Evolutionary conservation across 108 stramenopile species (phyloP).

Genomic region (Cyclotella baltica): DNA sequence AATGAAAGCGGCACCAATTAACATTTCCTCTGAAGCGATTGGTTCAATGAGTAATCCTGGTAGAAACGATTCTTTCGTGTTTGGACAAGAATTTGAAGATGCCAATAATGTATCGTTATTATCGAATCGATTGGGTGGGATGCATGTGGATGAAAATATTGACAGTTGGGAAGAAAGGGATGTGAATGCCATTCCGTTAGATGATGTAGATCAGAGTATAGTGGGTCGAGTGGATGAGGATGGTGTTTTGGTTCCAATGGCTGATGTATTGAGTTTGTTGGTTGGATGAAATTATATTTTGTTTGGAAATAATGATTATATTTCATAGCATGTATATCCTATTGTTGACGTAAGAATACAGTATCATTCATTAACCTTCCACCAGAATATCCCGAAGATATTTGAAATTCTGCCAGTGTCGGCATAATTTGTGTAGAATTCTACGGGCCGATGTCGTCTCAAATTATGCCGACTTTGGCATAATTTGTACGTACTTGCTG

Average conservation of each 20-base stretch:
- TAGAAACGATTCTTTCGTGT: constrained; percentile 54
- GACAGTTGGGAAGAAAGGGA: constrained; percentile 32
- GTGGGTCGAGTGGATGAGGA: constrained; percentile 34
- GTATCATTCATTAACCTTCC: too few relatives aligned
- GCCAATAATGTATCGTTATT: not conserved
- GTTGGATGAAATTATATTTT: constrained; percentile 18
- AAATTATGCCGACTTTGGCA: too few relatives aligned
- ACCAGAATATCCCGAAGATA: too few relatives aligned
- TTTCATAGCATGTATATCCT: not conserved
- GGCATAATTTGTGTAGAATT: too few relatives aligned
- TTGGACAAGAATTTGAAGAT: constrained; percentile 35
- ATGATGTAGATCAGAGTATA: not conserved
- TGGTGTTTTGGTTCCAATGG: constrained; percentile 35
- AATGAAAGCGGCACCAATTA: constrained; percentile 57
- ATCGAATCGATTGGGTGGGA: constrained; percentile 7
- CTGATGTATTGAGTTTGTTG: constrained; percentile 19
- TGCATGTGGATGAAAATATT: constrained; percentile 17
- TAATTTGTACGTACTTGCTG: too few relatives aligned
- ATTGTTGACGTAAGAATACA: not conserved
- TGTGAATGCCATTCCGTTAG: not conserved
- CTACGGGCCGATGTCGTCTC: too few relatives aligned
- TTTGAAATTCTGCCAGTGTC: too few relatives aligned
- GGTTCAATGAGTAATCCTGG: constrained; percentile 52
- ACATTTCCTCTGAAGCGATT: constrained; percentile 31
- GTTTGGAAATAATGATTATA: not conserved